Evolutionary conservation across 176 grass and related monocot genomes (phyloP).

Genomic region (Triticum turgidum): DNA sequence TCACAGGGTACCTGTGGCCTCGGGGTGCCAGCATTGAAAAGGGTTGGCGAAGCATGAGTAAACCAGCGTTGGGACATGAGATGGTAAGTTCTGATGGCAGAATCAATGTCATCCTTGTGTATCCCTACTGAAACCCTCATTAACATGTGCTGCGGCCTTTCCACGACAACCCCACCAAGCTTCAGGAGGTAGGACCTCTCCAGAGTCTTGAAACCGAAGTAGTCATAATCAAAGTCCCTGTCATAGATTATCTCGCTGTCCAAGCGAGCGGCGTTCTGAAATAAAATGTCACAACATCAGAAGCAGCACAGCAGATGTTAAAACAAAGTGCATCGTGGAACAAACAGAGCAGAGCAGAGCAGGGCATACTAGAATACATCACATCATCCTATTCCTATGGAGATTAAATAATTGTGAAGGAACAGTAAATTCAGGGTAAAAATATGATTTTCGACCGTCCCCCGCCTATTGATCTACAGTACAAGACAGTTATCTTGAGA

Average conservation of each 20-base stretch:
- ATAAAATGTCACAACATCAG: not conserved
- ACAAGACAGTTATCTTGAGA: no score
- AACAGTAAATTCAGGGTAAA: not conserved
- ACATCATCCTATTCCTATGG: not conserved
- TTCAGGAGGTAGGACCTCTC: constrained; percentile 97
- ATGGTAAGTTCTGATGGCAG: constrained; percentile 83
- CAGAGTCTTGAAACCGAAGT: constrained; percentile 95
- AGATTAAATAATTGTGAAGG: not conserved
- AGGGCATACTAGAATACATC: not conserved
- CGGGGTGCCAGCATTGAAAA: constrained; percentile 92
- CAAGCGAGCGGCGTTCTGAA: constrained; percentile 84
- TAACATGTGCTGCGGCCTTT: constrained; percentile 92
- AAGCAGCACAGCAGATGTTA: not conserved
- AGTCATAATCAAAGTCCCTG: constrained; percentile 94
- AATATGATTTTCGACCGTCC: no score
- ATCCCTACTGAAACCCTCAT: constrained; percentile 98
- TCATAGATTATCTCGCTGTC: constrained; percentile 99
- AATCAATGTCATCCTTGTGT: constrained; percentile 87
- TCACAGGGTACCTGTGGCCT: constrained; percentile 63
- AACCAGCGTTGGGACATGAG: constrained; percentile 98
- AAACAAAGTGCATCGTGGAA: not conserved
- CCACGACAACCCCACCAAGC: constrained; percentile 55
- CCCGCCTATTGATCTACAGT: no score
- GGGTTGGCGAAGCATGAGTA: constrained; percentile 87
- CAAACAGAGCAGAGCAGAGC: not conserved